These are phyloP conservation scores for Cinnamomum chago DNA, from an alignment of 164 flowering plant species.

Conservation along the genomic window DNA sequence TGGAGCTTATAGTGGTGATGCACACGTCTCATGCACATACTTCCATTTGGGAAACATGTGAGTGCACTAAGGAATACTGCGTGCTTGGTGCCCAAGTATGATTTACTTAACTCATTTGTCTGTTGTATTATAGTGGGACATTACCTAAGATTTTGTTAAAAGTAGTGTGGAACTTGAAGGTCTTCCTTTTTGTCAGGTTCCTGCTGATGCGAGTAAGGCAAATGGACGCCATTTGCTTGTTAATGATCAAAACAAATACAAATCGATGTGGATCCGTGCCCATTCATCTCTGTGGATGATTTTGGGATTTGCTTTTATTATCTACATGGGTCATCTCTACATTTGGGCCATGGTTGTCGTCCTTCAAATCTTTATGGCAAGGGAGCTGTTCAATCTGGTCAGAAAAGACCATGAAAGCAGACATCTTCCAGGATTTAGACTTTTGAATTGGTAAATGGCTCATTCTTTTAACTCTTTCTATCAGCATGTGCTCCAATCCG, in stretches of 20 bases:
- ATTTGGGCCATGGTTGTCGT: slow-evolving; percentile 94
- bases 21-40: not conserved
- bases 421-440: slow-evolving; percentile 89
- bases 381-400: slow-evolving; percentile 75
- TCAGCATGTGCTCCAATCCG: not conserved
- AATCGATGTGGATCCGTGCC: slow-evolving; percentile 70
- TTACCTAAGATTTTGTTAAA: not conserved
- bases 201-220: slow-evolving; percentile 44
- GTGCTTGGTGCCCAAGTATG: not conserved
- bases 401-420: slow-evolving; percentile 80
- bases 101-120: not conserved
- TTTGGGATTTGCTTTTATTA: slow-evolving; percentile 68
- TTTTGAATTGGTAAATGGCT: slow-evolving; percentile 71
- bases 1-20: not conserved
- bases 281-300: slow-evolving; percentile 92
- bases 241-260: slow-evolving; percentile 76
- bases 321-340: slow-evolving; percentile 95
- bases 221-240: slow-evolving; percentile 70
- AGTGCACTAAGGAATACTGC: not conserved
- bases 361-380: slow-evolving; percentile 90
- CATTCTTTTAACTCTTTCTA: not conserved
- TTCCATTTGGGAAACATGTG: not conserved
- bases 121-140: not conserved
- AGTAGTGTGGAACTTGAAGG: not conserved
- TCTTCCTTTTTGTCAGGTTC: slow-evolving; percentile 32